These are phyloP conservation scores for Lipomyces spencermartinsiae DNA, from an alignment of 805 yeast genomes.

Conservation along the genomic window DNA sequence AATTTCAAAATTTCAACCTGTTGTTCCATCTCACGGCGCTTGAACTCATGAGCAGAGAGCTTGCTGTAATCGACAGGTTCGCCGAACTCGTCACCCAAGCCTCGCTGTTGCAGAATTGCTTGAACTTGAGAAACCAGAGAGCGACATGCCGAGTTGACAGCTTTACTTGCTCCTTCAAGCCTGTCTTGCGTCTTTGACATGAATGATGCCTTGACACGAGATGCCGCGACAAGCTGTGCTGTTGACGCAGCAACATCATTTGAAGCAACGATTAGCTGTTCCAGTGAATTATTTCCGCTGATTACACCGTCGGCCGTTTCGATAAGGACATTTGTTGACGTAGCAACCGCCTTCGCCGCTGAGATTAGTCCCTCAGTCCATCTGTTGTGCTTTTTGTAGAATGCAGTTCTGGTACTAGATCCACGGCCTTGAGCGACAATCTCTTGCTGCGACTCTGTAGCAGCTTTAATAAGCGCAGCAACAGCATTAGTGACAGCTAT, in stretches of 20 bases:
- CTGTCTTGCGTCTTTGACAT: conserved; percentile 77
- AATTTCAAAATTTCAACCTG: conserved; percentile 87
- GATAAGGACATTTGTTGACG: conserved; percentile 79
- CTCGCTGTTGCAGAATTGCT: conserved; percentile 54
- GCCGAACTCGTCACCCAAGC: conserved; percentile 46
- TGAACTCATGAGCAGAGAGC: conserved; percentile 77
- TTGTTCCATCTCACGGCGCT: conserved; percentile 88
- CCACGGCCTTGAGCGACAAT: conserved; percentile 77
- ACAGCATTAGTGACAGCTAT: conserved; percentile 81
- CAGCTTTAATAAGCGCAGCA: conserved; percentile 70
- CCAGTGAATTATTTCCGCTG: conserved; percentile 67
- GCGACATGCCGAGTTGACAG: conserved; percentile 79
- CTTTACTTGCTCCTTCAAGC: conserved; percentile 70
- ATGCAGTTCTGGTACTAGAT: conserved; percentile 67
- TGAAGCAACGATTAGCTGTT: conserved; percentile 86
- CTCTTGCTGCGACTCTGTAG: conserved; percentile 81
- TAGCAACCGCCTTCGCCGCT: conserved; percentile 86
- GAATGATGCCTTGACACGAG: conserved; percentile 81
- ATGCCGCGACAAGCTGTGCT: conserved; percentile 89
- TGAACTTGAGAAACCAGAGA: conserved; percentile 74
- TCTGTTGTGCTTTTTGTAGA: conserved; percentile 83
- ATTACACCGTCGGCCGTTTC: conserved; percentile 87
- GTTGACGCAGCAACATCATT: conserved; percentile 92
- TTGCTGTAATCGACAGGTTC: conserved; percentile 66
- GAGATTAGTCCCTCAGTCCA: conserved; percentile 95